These are phyloP conservation scores for Sporobolomyces pararoseus DNA, from an alignment of 768 basidiomycete species.

Conservation along the genomic window DNA sequence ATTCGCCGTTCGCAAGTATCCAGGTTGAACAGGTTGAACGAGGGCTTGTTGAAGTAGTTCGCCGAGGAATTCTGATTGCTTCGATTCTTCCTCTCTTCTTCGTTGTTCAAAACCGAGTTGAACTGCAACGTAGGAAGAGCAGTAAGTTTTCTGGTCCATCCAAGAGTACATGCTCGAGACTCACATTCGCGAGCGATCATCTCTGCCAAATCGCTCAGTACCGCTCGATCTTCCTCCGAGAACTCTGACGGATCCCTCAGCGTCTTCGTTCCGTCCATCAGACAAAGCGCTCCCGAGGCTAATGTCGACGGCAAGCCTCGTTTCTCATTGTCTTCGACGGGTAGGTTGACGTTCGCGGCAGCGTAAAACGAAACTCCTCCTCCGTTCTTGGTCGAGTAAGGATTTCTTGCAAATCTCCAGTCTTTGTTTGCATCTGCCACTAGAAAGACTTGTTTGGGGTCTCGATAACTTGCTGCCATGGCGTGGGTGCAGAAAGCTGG, in stretches of 20 bases:
- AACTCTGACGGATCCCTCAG: slow-evolving; percentile 7
- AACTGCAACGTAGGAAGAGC: slow-evolving; percentile 1
- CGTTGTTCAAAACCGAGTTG: slow-evolving; percentile 34
- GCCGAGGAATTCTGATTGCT: slow-evolving; percentile 28
- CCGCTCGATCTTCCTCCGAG: slow-evolving; percentile 20
- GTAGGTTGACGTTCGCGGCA: slow-evolving; percentile 27
- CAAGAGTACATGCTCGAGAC: background rate
- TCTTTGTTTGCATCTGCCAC: slow-evolving; percentile 28
- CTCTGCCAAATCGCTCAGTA: slow-evolving; percentile 25
- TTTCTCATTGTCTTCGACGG: background rate
- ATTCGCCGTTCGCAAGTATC: background rate
- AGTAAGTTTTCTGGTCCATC: too few species aligned
- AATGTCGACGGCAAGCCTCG: background rate
- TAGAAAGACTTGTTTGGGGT: slow-evolving; percentile 25
- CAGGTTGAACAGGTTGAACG: slow-evolving; percentile 24
- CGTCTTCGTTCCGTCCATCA: slow-evolving; percentile 15
- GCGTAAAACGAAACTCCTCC: slow-evolving; percentile 20
- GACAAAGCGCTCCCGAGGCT: slow-evolving; percentile 29
- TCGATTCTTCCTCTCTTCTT: slow-evolving; percentile 17
- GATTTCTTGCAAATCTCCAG: slow-evolving; percentile 31
- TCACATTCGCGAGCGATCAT: slow-evolving; percentile 37
- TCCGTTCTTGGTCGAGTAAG: slow-evolving; percentile 11
- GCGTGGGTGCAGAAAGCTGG: slow-evolving; percentile 31
- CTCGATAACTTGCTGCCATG: slow-evolving; percentile 16
- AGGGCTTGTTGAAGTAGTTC: slow-evolving; percentile 22